These are phyloP conservation scores for Mimosa pudica DNA, from an alignment of 306 rosid species.

Conservation along the genomic window DNA sequence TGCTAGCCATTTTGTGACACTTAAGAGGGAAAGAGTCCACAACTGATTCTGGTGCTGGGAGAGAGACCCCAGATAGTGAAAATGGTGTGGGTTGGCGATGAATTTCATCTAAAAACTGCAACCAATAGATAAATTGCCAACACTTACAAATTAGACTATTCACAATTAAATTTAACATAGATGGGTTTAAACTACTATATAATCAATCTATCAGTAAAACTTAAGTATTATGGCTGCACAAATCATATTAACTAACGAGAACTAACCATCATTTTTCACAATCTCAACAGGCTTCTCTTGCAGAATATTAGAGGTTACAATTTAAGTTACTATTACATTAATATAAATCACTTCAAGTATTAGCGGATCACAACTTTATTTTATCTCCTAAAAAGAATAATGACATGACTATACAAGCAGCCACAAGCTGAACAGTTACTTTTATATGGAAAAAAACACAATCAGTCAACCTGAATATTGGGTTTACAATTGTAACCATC, in stretches of 20 bases:
- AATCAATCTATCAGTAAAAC: conserved; percentile 5
- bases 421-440: background rate
- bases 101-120: conserved; percentile 94
- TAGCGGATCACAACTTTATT: conserved; percentile 18
- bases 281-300: conserved; percentile 17
- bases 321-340: background rate
- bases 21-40: conserved; percentile 87
- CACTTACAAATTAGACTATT: conserved; percentile 19
- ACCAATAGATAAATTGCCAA: conserved; percentile 15
- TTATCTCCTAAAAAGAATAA: background rate
- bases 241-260: background rate
- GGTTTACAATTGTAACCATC: conserved; percentile 8
- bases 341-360: background rate
- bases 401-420: background rate
- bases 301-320: conserved; percentile 1
- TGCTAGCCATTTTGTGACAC: conserved; percentile 62
- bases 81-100: conserved; percentile 79
- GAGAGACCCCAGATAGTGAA: conserved; percentile 76
- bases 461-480: conserved; percentile 10
- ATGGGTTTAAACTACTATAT: conserved; percentile 8
- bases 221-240: conserved; percentile 15
- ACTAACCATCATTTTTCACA: background rate
- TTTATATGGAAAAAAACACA: background rate
- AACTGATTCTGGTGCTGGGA: conserved; percentile 88
- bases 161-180: background rate